phyloP scores from a whole-genome alignment of 1,284 basidiomycete genomes.

The Ceratobasidium sp. region DNA sequence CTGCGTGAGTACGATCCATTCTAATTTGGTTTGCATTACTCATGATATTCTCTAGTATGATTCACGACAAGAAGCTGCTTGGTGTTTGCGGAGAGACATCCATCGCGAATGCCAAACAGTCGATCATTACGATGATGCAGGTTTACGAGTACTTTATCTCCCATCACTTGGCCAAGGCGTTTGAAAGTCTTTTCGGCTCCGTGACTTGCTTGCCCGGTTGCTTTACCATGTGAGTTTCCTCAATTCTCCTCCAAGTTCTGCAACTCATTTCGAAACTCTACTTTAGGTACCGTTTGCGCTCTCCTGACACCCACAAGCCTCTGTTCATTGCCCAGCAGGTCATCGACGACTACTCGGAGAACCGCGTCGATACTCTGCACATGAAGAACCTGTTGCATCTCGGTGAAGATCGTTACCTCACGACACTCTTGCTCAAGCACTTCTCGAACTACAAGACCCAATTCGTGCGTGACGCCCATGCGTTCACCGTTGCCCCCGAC shows the following conservation, averaged over 20 bases:
- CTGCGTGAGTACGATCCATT: conserved; percentile 73
- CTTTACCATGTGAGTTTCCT: conserved; percentile 77
- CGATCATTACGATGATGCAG: conserved; percentile 98
- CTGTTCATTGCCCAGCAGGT: conserved; percentile 90
- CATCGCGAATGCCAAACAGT: conserved; percentile 90
- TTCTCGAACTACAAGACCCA: conserved; percentile 94
- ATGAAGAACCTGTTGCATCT: conserved; percentile 98
- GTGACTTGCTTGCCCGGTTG: conserved; percentile 99
- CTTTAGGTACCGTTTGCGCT: conserved; percentile 81
- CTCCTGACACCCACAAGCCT: conserved; percentile 93
- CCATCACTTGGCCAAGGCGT: conserved; percentile 97
- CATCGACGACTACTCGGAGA: conserved; percentile 94
- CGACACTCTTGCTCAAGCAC: conserved; percentile 94
- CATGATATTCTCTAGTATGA: conserved; percentile 68
- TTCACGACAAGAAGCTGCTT: conserved; percentile 93
- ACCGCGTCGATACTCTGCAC: conserved; percentile 96
- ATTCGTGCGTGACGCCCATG: conserved; percentile 93
- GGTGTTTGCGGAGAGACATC: conserved; percentile 96
- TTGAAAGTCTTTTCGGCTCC: conserved; percentile 96
- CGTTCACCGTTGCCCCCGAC: conserved; percentile 91
- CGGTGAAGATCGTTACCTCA: conserved; percentile 98
- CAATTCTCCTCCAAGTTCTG: background rate
- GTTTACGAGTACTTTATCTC: conserved; percentile 99
- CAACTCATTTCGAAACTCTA: background rate
- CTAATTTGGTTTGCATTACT: background rate